phyloP scores from a whole-genome alignment of 805 yeast genomes.

The Barnettozyma vustinii region DNA sequence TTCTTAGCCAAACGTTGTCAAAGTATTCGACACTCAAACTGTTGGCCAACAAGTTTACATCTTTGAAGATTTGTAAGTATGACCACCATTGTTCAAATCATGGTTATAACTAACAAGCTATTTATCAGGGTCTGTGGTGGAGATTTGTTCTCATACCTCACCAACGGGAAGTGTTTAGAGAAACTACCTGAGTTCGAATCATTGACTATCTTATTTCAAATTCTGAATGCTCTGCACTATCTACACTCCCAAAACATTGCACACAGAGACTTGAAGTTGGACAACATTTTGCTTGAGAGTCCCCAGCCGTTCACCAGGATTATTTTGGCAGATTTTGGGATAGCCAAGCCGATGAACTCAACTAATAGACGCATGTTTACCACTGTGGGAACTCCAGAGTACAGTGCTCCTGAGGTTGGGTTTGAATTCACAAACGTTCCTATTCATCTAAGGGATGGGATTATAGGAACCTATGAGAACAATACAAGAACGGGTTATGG shows the following conservation, averaged over 20 bases:
- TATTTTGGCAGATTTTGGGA: constrained; percentile 67
- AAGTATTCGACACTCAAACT: constrained; percentile 33
- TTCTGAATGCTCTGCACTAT: constrained; percentile 49
- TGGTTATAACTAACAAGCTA: neutral
- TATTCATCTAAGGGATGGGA: constrained; percentile 21
- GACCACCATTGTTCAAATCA: neutral
- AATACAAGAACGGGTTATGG: constrained; percentile 37
- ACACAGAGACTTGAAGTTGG: constrained; percentile 53
- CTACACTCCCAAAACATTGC: constrained; percentile 50
- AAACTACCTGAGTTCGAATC: constrained; percentile 51
- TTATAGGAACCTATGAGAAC: constrained; percentile 17
- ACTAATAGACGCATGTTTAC: constrained; percentile 39
- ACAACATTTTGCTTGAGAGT: constrained; percentile 51
- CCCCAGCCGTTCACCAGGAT: constrained; percentile 50
- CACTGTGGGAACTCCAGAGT: constrained; percentile 61
- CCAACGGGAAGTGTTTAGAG: constrained; percentile 33
- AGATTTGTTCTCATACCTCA: constrained; percentile 51
- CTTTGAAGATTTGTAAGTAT: constrained; percentile 37
- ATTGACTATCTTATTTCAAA: constrained; percentile 48
- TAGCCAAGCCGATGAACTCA: constrained; percentile 32
- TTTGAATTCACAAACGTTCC: constrained; percentile 31
- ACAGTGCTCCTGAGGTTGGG: constrained; percentile 68
- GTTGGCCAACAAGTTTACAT: constrained; percentile 33
- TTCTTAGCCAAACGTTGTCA: constrained; percentile 42
- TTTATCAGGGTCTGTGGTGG: constrained; percentile 38